These are phyloP conservation scores for Ricinus communis DNA, from an alignment of 345 rosid genomes.

Conservation along the genomic window DNA sequence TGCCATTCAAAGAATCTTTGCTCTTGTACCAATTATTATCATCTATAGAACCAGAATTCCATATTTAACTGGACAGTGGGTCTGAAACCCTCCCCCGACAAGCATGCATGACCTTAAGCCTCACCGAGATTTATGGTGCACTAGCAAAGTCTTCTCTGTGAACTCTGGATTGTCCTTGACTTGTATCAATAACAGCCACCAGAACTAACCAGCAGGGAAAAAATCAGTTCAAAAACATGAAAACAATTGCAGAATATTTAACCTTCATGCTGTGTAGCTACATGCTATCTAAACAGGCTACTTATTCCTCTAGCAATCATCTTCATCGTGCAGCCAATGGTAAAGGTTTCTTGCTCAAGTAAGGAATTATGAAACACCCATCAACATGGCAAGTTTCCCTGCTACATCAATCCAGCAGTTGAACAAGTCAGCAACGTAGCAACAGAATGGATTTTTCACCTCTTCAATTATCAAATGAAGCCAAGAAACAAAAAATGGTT, in stretches of 20 bases:
- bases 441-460: not conserved
- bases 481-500: not conserved
- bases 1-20: not conserved
- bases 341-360: not conserved
- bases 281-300: not conserved
- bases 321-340: not conserved
- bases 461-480: not conserved
- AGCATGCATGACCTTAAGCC: not conserved
- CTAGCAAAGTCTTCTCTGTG: not conserved
- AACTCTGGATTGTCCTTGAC: not conserved
- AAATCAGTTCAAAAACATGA: too few species aligned
- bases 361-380: not conserved
- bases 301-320: not conserved
- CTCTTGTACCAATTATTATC: not conserved
- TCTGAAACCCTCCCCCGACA: not conserved
- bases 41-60: not conserved
- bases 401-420: slow-evolving; percentile 3
- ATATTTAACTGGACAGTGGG: not conserved
- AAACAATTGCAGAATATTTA: too few species aligned
- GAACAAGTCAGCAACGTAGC: not conserved
- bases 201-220: not conserved
- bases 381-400: not conserved
- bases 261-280: not conserved
- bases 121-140: not conserved
- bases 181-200: not conserved